A percentile compares a stretch with the other conserved stretches of the same genome.
Evolutionary conservation across 73 alveolate genomes (phyloP).

Genomic region (Paramecium caudatum): DNA sequence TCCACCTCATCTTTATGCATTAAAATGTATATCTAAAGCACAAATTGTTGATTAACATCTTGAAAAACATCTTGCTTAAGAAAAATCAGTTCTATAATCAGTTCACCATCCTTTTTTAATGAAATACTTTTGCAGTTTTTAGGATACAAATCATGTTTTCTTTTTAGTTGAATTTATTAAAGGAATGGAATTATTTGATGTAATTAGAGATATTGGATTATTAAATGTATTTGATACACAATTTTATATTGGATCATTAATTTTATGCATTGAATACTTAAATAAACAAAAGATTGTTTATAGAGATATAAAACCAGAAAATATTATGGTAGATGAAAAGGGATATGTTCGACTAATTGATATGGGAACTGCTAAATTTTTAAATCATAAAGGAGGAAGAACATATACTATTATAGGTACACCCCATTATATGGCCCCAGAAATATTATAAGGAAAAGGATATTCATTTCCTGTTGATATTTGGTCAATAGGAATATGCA

Average conservation of each 20-base stretch:
- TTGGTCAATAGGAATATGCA: constrained; percentile 76
- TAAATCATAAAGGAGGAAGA: constrained; percentile 75
- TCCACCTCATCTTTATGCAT: constrained; percentile 80
- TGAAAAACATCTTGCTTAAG: constrained; percentile 79
- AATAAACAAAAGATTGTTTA: constrained; percentile 80
- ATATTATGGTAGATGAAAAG: constrained; percentile 79
- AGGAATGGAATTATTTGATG: constrained; percentile 83
- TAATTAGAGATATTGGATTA: constrained; percentile 80
- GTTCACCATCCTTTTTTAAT: constrained; percentile 79
- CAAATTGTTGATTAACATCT: constrained; percentile 75
- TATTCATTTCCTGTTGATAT: constrained; percentile 71
- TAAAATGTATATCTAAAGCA: constrained; percentile 77
- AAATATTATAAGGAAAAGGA: constrained; percentile 74
- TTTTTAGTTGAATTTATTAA: constrained; percentile 77
- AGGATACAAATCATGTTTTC: constrained; percentile 75
- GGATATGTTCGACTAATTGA: constrained; percentile 83
- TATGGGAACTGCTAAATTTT: constrained; percentile 83
- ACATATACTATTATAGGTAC: constrained; percentile 83
- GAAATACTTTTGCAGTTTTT: constrained; percentile 76
- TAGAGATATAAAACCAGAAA: constrained; percentile 85
- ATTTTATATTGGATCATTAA: constrained; percentile 79
- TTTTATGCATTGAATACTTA: constrained; percentile 78
- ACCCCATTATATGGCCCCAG: constrained; percentile 83
- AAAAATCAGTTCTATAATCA: constrained; percentile 65
- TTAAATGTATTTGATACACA: constrained; percentile 78